Conservation (phyloP, 257 asterid genomes). For the Solanum okadae region DNA sequence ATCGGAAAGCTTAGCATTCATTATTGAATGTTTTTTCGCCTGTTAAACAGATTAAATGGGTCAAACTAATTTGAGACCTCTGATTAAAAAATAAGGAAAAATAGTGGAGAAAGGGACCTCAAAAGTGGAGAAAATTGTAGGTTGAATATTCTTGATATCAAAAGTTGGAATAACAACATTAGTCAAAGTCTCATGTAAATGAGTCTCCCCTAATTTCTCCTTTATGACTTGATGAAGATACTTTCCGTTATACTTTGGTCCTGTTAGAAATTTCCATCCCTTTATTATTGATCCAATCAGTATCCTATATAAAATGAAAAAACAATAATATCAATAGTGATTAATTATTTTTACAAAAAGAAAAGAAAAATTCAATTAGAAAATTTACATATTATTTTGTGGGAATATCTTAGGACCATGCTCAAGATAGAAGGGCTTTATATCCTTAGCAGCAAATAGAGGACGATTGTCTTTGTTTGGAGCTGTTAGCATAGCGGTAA, state of each 20-base stretch:
- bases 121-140: slow-evolving; percentile 43
- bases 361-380: neutral
- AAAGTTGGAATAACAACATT: slow-evolving; percentile 63
- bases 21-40: slow-evolving; percentile 24
- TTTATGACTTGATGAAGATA: slow-evolving; percentile 33
- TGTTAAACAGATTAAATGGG: neutral
- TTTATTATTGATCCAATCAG: slow-evolving; percentile 3
- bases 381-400: slow-evolving; percentile 18
- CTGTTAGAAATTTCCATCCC: slow-evolving; percentile 14
- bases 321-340: neutral
- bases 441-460: slow-evolving; percentile 44
- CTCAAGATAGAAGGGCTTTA: slow-evolving; percentile 45
- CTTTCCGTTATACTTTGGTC: slow-evolving; percentile 51
- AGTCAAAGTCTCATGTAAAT: slow-evolving; percentile 42
- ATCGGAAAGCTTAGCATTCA: slow-evolving; percentile 48
- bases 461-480: slow-evolving; percentile 47
- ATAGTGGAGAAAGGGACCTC: slow-evolving; percentile 18
- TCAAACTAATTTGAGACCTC: neutral
- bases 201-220: slow-evolving; percentile 17
- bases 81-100: neutral
- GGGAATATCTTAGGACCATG: slow-evolving; percentile 58
- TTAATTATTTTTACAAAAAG: neutral
- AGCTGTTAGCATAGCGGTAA: slow-evolving; percentile 54
- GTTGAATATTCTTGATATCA: slow-evolving; percentile 54
- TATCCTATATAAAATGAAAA: neutral